These are phyloP conservation scores for Ogataea parapolymorpha DNA, from an alignment of 805 yeast genomes.

Conservation along the genomic window DNA sequence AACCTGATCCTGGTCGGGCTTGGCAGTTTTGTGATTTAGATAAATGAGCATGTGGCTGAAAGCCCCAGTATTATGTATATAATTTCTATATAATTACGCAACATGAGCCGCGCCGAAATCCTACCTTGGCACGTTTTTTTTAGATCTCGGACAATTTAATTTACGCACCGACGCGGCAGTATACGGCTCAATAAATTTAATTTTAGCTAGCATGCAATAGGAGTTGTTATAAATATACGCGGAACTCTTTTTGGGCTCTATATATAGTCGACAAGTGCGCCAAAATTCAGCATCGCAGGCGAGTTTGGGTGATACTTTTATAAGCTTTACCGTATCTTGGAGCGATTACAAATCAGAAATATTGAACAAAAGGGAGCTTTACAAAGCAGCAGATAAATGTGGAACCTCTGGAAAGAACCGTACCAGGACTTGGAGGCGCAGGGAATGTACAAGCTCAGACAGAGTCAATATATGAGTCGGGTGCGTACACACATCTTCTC, in stretches of 20 bases:
- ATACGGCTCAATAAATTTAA: background rate
- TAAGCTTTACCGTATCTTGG: too few relatives aligned
- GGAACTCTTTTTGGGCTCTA: background rate
- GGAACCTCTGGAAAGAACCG: conserved; percentile 3
- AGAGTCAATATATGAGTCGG: background rate
- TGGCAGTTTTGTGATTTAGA: conserved; percentile 35
- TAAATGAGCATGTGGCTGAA: background rate
- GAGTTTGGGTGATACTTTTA: too few relatives aligned
- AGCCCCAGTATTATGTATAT: background rate
- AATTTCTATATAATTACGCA: background rate
- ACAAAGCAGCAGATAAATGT: background rate
- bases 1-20: conserved; percentile 37
- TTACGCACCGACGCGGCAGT: background rate
- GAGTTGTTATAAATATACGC: background rate
- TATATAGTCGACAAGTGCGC: background rate
- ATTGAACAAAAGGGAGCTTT: background rate
- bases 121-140: background rate
- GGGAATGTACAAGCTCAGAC: background rate
- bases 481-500: conserved; percentile 8
- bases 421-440: background rate
- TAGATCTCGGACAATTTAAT: background rate
- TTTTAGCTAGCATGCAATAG: background rate
- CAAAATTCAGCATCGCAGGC: too few relatives aligned
- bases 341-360: too few relatives aligned
- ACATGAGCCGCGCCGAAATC: background rate